Percentiles rank a stretch among this genome's conserved stretches.
Evolutionary conservation across 441 rosid genomes (phyloP).

Genomic region (Pelargonium myrrhifolium): DNA sequence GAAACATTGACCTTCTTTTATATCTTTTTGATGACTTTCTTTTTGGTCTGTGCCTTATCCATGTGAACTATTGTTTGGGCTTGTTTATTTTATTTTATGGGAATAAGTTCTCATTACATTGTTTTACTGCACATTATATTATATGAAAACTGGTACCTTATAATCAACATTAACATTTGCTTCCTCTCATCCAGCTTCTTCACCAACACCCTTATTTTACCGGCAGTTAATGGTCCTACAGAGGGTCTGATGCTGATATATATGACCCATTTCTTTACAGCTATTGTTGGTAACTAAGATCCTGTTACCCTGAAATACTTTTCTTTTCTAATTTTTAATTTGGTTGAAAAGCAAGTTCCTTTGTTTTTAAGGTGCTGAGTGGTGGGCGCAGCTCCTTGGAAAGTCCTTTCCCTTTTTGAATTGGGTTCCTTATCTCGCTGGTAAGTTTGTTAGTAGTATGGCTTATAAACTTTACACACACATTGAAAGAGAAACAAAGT

Average conservation of each 20-base stretch:
- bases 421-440: slow-evolving; percentile 72
- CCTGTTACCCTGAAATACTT: slow-evolving; percentile 3
- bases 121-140: background rate
- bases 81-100: background rate
- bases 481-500: background rate
- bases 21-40: background rate
- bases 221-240: slow-evolving; percentile 91
- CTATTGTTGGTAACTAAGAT: slow-evolving; percentile 59
- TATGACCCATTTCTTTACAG: slow-evolving; percentile 63
- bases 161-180: slow-evolving; percentile 16
- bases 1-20: background rate
- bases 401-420: slow-evolving; percentile 58
- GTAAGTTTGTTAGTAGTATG: slow-evolving; percentile 30
- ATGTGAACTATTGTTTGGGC: background rate
- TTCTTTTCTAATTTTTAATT: slow-evolving; percentile 6
- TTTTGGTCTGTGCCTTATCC: background rate
- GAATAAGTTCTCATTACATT: background rate
- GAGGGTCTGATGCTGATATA: slow-evolving; percentile 90
- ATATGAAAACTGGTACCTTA: slow-evolving; percentile 2
- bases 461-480: background rate
- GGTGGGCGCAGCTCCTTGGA: slow-evolving; percentile 78
- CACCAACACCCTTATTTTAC: slow-evolving; percentile 84
- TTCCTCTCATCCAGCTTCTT: slow-evolving; percentile 55
- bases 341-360: slow-evolving; percentile 6
- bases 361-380: slow-evolving; percentile 61